A percentile compares a stretch with the other conserved stretches of the same genome.
phyloP scores from a whole-genome alignment of 2,329 filamentous ascomycete genomes.

The Lachnum nothofagi region DNA sequence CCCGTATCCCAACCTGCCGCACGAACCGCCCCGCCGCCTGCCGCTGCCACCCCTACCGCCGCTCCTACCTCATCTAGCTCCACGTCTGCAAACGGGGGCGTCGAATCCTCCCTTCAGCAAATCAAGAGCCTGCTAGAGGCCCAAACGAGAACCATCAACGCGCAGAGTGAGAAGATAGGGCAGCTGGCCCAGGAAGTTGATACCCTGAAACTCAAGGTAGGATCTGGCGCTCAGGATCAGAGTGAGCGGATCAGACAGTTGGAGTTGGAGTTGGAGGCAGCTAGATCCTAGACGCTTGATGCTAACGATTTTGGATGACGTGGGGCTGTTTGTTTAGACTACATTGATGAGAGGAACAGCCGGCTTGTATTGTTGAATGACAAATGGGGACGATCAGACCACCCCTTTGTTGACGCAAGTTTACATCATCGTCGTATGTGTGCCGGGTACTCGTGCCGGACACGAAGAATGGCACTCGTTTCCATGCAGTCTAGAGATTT shows the following conservation, averaged over 20 bases:
- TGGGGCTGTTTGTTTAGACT: neutral
- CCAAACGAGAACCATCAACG: constrained; percentile 71
- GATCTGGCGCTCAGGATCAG: constrained; percentile 53
- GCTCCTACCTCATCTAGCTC: constrained; percentile 38
- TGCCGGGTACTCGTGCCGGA: too few relatives aligned
- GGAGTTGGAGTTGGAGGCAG: constrained; percentile 62
- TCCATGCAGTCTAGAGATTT: too few relatives aligned
- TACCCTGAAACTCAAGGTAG: constrained; percentile 71
- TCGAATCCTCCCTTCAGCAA: constrained; percentile 64
- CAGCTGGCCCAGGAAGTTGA: constrained; percentile 70
- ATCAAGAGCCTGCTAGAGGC: constrained; percentile 73
- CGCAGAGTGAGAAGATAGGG: constrained; percentile 72
- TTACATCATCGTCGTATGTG: too few relatives aligned
- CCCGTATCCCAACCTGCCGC: constrained; percentile 24
- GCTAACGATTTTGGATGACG: constrained; percentile 2
- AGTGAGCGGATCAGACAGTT: constrained; percentile 63
- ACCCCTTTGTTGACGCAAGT: too few relatives aligned
- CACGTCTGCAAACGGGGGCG: constrained; percentile 35
- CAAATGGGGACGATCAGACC: too few relatives aligned
- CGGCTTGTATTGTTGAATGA: too few relatives aligned
- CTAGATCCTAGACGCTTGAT: constrained; percentile 41
- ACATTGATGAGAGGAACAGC: too few relatives aligned
- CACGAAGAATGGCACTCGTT: too few relatives aligned
- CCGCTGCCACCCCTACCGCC: constrained; percentile 23
- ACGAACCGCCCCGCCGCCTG: constrained; percentile 17